phyloP scores from a whole-genome alignment of 805 yeast genomes.

The Priceomyces melissophilus region DNA sequence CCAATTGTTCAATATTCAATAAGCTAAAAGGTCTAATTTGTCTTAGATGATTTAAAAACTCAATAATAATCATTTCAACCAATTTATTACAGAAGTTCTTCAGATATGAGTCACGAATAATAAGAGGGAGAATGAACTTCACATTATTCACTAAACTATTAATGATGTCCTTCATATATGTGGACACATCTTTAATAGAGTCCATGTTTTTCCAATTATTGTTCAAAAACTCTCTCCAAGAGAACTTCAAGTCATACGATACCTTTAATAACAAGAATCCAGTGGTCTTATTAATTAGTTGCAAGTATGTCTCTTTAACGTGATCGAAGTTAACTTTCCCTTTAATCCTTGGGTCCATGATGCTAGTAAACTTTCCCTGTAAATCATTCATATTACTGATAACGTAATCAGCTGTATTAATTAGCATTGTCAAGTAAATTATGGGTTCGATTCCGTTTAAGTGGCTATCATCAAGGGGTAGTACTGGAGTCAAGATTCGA shows the following conservation, averaged over 20 bases:
- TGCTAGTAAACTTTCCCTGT: conserved; percentile 53
- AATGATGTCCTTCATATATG: conserved; percentile 61
- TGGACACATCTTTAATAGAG: conserved; percentile 68
- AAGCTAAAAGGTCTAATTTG: conserved; percentile 66
- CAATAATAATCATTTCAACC: conserved; percentile 58
- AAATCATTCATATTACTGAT: conserved; percentile 74
- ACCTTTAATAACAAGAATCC: conserved; percentile 55
- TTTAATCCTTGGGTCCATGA: conserved; percentile 31
- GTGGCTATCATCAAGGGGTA: conserved; percentile 41
- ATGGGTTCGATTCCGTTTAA: conserved; percentile 61
- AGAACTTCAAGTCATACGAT: conserved; percentile 56
- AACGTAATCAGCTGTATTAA: conserved; percentile 90
- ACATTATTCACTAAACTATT: conserved; percentile 44
- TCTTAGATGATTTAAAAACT: conserved; percentile 56
- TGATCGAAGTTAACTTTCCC: conserved; percentile 49
- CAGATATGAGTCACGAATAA: conserved; percentile 67
- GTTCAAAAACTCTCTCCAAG: conserved; percentile 83
- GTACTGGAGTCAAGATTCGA: conserved; percentile 29
- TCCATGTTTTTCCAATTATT: conserved; percentile 64
- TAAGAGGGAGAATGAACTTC: conserved; percentile 47
- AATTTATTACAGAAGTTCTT: conserved; percentile 74
- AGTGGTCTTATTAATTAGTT: conserved; percentile 56
- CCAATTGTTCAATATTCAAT: conserved; percentile 74
- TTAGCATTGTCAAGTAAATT: conserved; percentile 61
- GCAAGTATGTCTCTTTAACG: conserved; percentile 55